Base-by-base conservation (phyloP, 1,139 yeast genomes). In the Geotrichum australiense region DNA sequence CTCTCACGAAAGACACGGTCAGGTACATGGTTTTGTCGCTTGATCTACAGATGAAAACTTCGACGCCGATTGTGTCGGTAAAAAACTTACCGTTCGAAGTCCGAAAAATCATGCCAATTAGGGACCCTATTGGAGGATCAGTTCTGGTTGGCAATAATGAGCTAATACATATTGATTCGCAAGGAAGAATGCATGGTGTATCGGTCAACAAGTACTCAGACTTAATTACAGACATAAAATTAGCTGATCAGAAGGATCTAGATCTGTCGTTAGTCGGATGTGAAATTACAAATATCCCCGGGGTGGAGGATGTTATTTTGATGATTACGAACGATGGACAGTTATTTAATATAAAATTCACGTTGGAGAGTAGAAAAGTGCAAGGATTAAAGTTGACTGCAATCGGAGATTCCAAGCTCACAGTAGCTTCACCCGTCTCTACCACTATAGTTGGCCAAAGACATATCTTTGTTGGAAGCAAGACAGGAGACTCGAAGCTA, bases 71-170 rank as follows among this genome's bases (percentile, higher is more conserved):
- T 30, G 67, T 80, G 47, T 78, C 78, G 39, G 66, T 80, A 8
- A 72, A 73, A 21, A 71, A 72, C 37, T 67, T 89, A 36, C 95
- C 96, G 0, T 85, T 76, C 61, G 96, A 86, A 56, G 60, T 82
- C 8, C 80, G 78, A 50, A 65, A 73, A 24, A 61, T 86, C 5
- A 60, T 81, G 5, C 80, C 95, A 0, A 66, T 86, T 28, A 71
- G 76, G 1, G 63, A 66, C 2, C 91, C 93, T 0, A 64, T 83
- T 35, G 83, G 81, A 47, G 94, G 94, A 1, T 69, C 80, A 34
- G 64, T 87, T 12, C 60, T 87, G 16, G 45, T 84, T 6, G 96
- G 96, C 1, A 72, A 82, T 23, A 87, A 89, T 57, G 86, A 82
- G 51, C 54, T 89, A 12, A 65, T 86, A 14, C 93, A 85, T 58